A percentile compares a stretch with the other conserved stretches of the same genome.
phyloP scores from a whole-genome alignment of 257 asterid species.

The Fraxinus excelsior region DNA sequence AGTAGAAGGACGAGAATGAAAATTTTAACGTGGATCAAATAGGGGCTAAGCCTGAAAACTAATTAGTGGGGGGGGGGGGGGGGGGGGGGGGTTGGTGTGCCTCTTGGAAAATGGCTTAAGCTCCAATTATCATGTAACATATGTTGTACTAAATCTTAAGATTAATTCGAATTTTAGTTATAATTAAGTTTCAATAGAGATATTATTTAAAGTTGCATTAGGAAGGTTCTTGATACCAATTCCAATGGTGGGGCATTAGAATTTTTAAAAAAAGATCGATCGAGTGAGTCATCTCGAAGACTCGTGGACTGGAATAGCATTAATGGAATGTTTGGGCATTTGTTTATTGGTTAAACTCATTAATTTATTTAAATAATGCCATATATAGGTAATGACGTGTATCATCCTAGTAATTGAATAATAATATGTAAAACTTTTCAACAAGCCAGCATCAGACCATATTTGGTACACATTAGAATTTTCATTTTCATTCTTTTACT shows the following conservation, averaged over 20 bases:
- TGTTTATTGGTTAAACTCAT: background rate
- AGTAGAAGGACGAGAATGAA: too few relatives aligned
- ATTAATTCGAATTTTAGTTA: background rate
- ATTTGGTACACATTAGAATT: too few relatives aligned
- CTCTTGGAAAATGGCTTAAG: background rate
- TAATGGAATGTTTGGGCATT: constrained; percentile 6
- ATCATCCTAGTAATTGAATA: background rate
- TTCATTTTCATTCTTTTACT: too few relatives aligned
- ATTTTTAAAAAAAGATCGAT: background rate
- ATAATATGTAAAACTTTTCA: background rate
- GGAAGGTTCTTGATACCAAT: background rate
- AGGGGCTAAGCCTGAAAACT: background rate
- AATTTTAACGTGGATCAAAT: too few relatives aligned
- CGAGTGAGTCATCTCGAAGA: background rate
- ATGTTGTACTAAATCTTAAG: background rate
- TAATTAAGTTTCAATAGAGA: background rate
- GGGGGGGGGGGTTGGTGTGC: background rate
- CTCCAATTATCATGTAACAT: background rate
- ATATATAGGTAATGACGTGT: background rate
- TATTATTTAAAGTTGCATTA: background rate
- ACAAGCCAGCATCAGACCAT: background rate
- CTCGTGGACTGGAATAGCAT: background rate
- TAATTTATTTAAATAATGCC: background rate
- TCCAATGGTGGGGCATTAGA: background rate
- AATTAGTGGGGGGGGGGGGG: background rate